A percentile compares a stretch with the other conserved stretches of the same genome.
Evolutionary conservation across 1,284 basidiomycete species (phyloP).

Genomic region (Rhizopogon hawkerae): DNA sequence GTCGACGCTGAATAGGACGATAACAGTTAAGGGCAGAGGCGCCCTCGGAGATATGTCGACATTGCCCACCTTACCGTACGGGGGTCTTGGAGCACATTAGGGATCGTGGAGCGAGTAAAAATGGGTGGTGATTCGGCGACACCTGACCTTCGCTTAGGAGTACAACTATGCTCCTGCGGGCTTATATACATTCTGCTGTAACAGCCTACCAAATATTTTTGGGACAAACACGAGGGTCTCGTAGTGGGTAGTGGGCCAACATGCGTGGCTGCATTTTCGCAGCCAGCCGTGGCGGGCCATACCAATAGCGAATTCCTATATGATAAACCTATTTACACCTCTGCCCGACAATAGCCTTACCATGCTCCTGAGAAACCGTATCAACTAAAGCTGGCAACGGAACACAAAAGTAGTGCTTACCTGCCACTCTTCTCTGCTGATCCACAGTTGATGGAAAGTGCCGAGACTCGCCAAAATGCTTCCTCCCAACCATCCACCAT

Average conservation of each 20-base stretch:
- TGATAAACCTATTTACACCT: slow-evolving; percentile 55
- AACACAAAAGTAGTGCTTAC: slow-evolving; percentile 33
- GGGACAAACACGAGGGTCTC: not conserved
- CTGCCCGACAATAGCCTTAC: slow-evolving; percentile 67
- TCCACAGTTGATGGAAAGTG: slow-evolving; percentile 95
- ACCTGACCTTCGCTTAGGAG: not conserved
- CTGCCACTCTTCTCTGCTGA: slow-evolving; percentile 87
- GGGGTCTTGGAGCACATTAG: not conserved
- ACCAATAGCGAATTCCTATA: not conserved
- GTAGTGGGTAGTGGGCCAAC: too few species aligned
- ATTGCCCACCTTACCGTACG: not conserved
- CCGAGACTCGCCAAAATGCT: slow-evolving; percentile 89
- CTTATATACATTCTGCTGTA: not conserved
- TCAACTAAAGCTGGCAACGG: slow-evolving; percentile 2
- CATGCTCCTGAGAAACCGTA: slow-evolving; percentile 52
- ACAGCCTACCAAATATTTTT: not conserved
- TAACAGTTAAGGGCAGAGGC: not conserved
- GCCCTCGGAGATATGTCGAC: not conserved
- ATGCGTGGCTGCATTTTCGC: not conserved
- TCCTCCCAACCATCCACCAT: slow-evolving; percentile 89
- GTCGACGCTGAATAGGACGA: not conserved
- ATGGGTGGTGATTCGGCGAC: not conserved
- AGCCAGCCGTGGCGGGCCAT: not conserved
- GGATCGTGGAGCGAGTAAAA: not conserved
- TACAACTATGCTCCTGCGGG: not conserved